Conservation (phyloP, 345 rosid genomes). For the Boechera stricta region DNA sequence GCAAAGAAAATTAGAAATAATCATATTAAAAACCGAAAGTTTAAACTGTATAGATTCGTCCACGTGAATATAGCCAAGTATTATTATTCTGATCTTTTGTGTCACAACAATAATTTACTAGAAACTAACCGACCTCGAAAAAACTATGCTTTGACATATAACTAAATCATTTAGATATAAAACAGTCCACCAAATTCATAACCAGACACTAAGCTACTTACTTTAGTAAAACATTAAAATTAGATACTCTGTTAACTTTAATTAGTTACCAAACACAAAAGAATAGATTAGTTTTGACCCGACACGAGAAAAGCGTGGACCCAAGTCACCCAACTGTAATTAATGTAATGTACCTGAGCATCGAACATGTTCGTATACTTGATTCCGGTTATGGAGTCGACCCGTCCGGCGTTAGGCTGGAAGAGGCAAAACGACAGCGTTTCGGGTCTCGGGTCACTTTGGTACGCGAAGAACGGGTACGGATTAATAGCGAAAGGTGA, state of each 20-base stretch:
- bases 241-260: no score
- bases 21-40: slow-evolving; percentile 11
- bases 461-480: slow-evolving; percentile 94
- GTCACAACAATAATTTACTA: slow-evolving; percentile 24
- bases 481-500: slow-evolving; percentile 87
- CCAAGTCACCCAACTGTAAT: slow-evolving; percentile 3
- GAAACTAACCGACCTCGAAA: slow-evolving; percentile 21
- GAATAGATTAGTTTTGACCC: slow-evolving; percentile 15
- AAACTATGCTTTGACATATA: slow-evolving; percentile 23
- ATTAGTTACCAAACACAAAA: slow-evolving; percentile 22
- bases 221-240: background rate
- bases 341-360: slow-evolving; percentile 76
- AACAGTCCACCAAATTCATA: slow-evolving; percentile 34
- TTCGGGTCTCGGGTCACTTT: slow-evolving; percentile 85
- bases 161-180: slow-evolving; percentile 11
- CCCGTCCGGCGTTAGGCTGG: slow-evolving; percentile 89
- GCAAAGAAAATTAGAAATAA: slow-evolving; percentile 13
- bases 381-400: slow-evolving; percentile 76
- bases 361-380: slow-evolving; percentile 97
- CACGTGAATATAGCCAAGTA: slow-evolving; percentile 36
- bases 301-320: slow-evolving; percentile 14
- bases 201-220: slow-evolving; percentile 7
- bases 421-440: slow-evolving; percentile 85
- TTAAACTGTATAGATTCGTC: slow-evolving; percentile 35
- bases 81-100: slow-evolving; percentile 2